Percentiles rank a stretch among this genome's conserved stretches.
Evolutionary conservation across 1,139 yeast species (phyloP).

Genomic region (Geotrichum siamense): DNA sequence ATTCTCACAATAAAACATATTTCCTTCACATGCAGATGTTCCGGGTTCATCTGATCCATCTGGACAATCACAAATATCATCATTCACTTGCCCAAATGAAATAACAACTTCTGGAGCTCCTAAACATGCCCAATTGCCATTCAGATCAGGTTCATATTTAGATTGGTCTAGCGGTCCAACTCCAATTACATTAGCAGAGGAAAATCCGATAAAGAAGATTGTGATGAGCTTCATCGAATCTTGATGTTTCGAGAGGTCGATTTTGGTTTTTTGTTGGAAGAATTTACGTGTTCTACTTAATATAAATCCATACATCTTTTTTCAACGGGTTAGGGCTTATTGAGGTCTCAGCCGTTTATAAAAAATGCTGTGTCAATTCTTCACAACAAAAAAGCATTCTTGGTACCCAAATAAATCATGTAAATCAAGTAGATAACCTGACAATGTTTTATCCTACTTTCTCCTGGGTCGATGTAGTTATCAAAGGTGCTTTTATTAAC

Average conservation of each 20-base stretch:
- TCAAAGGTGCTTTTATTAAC: no score
- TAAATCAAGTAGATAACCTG: no score
- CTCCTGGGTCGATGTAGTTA: no score
- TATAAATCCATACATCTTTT: no score
- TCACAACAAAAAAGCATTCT: no score
- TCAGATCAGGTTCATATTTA: constrained; percentile 47
- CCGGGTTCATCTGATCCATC: constrained; percentile 99
- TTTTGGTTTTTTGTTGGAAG: neutral
- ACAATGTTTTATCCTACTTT: no score
- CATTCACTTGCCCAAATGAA: constrained; percentile 62
- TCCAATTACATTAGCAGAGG: neutral
- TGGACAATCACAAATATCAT: constrained; percentile 91
- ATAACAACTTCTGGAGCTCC: constrained; percentile 55
- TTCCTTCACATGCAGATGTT: constrained; percentile 66
- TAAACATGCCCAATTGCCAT: constrained; percentile 63
- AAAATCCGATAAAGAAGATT: neutral
- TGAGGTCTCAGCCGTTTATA: no score
- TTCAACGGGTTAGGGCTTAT: no score
- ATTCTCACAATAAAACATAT: constrained; percentile 68
- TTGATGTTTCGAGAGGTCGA: neutral
- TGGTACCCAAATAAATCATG: no score
- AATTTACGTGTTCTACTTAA: constrained; percentile 16
- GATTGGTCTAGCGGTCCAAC: constrained; percentile 30
- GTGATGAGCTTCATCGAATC: neutral
- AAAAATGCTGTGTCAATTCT: no score